Percentiles rank a stretch among this genome's conserved stretches.
Conservation (phyloP, 1,139 yeast species). For the Sugiyamaella pinicola region DNA sequence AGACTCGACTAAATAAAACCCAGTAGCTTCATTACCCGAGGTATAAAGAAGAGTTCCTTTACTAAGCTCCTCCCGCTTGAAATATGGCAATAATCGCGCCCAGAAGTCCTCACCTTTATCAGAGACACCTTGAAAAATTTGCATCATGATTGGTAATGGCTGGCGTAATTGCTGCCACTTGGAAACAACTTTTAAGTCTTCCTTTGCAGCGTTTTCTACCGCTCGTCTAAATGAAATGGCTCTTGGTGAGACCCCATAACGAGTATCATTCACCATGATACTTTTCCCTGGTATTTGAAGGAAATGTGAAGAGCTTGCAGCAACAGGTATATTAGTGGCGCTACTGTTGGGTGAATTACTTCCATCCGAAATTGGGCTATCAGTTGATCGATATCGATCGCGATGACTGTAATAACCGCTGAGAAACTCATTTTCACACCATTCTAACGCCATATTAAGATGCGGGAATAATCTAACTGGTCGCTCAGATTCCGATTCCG, state of each 20-base stretch:
- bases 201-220: conserved; percentile 55
- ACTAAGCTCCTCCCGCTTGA: conserved; percentile 53
- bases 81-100: conserved; percentile 56
- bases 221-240: conserved; percentile 63
- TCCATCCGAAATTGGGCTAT: background rate
- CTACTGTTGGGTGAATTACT: background rate
- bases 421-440: conserved; percentile 93
- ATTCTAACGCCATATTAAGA: conserved; percentile 85
- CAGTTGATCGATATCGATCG: conserved; percentile 35
- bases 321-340: background rate
- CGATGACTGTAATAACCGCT: conserved; percentile 58
- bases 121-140: conserved; percentile 69
- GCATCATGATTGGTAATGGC: conserved; percentile 70
- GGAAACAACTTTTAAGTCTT: conserved; percentile 38
- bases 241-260: conserved; percentile 58
- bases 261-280: conserved; percentile 10
- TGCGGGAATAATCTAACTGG: conserved; percentile 67
- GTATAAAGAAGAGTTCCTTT: conserved; percentile 47
- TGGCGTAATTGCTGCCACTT: conserved; percentile 47
- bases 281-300: conserved; percentile 27
- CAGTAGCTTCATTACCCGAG: conserved; percentile 40
- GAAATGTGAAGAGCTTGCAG: background rate
- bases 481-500: conserved; percentile 21
- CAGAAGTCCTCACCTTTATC: conserved; percentile 65
- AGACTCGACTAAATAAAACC: conserved; percentile 69